Evolutionary conservation across 148 eudicot genomes (phyloP).

Genomic region (Fagopyrum tataricum): DNA sequence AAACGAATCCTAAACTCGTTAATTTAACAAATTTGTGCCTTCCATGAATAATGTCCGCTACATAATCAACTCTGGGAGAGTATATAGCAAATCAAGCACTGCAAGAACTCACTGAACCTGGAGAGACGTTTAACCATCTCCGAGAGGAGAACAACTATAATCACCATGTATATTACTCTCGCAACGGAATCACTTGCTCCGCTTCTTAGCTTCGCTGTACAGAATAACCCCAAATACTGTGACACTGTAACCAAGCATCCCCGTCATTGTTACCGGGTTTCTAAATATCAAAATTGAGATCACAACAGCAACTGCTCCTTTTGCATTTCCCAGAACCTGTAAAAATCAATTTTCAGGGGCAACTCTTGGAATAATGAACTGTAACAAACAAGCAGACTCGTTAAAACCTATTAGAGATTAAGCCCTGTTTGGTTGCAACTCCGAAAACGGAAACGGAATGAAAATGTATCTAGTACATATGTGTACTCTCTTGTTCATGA

Average conservation of each 20-base stretch:
- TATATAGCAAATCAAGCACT: background rate
- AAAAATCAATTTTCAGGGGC: background rate
- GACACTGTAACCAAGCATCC: slow-evolving; percentile 44
- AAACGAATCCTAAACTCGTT: slow-evolving; percentile 4
- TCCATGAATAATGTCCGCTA: background rate
- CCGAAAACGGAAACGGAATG: too few species aligned
- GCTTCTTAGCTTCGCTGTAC: slow-evolving; percentile 42
- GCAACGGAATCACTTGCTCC: slow-evolving; percentile 24
- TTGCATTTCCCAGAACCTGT: background rate
- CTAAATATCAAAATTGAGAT: slow-evolving; percentile 19
- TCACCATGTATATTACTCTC: background rate
- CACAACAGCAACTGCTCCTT: slow-evolving; percentile 38
- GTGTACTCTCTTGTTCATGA: too few species aligned
- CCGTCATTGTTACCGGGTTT: slow-evolving; percentile 40
- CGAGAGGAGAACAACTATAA: background rate
- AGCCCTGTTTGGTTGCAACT: too few species aligned
- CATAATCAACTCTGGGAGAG: background rate
- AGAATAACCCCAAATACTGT: slow-evolving; percentile 40
- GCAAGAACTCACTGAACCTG: background rate
- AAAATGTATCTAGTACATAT: too few species aligned
- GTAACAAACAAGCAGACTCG: background rate
- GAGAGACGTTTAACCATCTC: background rate
- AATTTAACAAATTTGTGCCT: slow-evolving; percentile 3
- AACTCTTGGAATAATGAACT: background rate
- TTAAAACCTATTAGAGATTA: background rate